A percentile compares a stretch with the other conserved stretches of the same genome.
Conservation (phyloP, 2,329 filamentous ascomycete species). For the Emergomyces africanus region DNA sequence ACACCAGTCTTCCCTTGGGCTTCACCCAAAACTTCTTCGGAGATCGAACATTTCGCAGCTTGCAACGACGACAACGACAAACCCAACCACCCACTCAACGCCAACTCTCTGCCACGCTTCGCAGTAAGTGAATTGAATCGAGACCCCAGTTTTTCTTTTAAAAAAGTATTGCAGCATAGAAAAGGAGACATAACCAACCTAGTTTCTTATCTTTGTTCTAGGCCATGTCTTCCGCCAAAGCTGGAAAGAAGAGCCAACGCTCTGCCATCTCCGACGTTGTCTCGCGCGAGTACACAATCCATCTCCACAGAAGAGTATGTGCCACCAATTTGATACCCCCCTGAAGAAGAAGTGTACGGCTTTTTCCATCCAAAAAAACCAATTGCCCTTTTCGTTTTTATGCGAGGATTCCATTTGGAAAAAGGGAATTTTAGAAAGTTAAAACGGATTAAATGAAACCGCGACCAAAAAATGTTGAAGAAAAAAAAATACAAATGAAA, state of each 20-base stretch:
- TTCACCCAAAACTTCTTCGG: slow-evolving; percentile 11
- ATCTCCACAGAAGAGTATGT: slow-evolving; percentile 98
- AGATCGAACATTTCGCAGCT: slow-evolving; percentile 16
- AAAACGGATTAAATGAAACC: not conserved
- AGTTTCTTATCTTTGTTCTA: not conserved
- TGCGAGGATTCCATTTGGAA: not conserved
- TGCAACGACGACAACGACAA: slow-evolving; percentile 6
- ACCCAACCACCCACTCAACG: slow-evolving; percentile 26
- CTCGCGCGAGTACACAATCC: slow-evolving; percentile 99
- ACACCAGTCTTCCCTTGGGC: slow-evolving; percentile 13
- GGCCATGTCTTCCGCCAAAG: slow-evolving; percentile 51
- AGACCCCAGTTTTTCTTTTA: not conserved
- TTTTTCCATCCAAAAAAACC: not conserved
- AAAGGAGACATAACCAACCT: not conserved
- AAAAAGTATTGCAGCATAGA: not conserved
- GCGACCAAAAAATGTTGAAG: not conserved
- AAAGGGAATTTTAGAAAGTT: not conserved
- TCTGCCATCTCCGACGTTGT: slow-evolving; percentile 99
- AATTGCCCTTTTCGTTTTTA: not conserved
- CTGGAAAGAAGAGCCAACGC: slow-evolving; percentile 58
- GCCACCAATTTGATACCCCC: slow-evolving; percentile 15
- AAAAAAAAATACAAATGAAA: no score
- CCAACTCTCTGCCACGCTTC: slow-evolving; percentile 19
- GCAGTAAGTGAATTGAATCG: slow-evolving; percentile 21
- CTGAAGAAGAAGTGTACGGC: slow-evolving; percentile 6